phyloP scores from a whole-genome alignment of 1,139 yeast genomes.

The Geotrichum aggregatum region DNA sequence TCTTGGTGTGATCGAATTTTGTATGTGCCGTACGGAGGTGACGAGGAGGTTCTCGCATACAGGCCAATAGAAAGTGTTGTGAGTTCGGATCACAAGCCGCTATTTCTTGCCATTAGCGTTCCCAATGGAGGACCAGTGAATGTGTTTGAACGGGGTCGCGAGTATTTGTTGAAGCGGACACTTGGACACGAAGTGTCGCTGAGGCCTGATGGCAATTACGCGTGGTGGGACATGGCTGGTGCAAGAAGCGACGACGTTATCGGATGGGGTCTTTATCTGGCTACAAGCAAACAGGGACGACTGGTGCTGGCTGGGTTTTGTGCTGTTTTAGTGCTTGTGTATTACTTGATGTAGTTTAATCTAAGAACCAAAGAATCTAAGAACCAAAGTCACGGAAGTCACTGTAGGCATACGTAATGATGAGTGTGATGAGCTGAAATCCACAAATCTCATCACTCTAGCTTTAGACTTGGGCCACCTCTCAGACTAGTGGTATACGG shows the following conservation, averaged over 20 bases:
- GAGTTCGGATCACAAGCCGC: conserved; percentile 47
- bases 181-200: conserved; percentile 16
- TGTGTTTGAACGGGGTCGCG: conserved; percentile 1
- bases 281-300: conserved; percentile 26
- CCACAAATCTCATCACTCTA: no score
- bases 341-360: not conserved
- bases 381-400: no score
- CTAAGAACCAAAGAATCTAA: no score
- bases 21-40: conserved; percentile 47
- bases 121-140: conserved; percentile 33
- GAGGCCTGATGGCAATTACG: conserved; percentile 19
- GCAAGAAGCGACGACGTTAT: conserved; percentile 26
- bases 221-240: conserved; percentile 20
- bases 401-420: no score
- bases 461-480: no score
- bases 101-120: conserved; percentile 45
- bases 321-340: conserved; percentile 9
- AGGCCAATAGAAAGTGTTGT: conserved; percentile 45
- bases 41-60: conserved; percentile 39
- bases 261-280: conserved; percentile 28
- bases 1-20: conserved; percentile 89
- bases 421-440: no score
- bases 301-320: not conserved
- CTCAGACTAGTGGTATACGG: no score
- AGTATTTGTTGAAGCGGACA: conserved; percentile 3